phyloP scores from a whole-genome alignment of 2,329 filamentous ascomycete genomes.

The Arthrobotrys conoides region DNA sequence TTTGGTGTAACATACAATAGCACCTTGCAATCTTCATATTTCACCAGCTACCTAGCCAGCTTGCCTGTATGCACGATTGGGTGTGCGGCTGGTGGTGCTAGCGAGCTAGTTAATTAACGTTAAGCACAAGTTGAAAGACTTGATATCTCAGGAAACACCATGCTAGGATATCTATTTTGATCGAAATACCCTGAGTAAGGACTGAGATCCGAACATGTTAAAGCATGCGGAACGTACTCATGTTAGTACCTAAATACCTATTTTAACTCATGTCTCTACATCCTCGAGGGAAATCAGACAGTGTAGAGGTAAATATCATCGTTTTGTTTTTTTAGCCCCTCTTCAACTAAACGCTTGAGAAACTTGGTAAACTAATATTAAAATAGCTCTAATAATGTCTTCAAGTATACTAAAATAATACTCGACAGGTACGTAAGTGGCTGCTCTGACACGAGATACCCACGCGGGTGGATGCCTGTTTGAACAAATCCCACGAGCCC shows the following conservation, averaged over 20 bases:
- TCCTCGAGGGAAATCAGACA: no score
- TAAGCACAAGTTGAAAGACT: not conserved
- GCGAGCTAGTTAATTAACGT: no score
- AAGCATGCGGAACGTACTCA: no score
- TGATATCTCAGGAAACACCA: not conserved
- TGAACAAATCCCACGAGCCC: slow-evolving; percentile 4
- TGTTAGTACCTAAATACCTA: no score
- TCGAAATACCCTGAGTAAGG: not conserved
- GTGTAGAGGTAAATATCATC: no score
- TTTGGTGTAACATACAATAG: not conserved
- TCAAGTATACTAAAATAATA: no score
- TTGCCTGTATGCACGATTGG: not conserved
- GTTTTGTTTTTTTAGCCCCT: no score
- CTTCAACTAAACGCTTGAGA: no score
- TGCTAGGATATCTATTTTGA: not conserved
- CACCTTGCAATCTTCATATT: not conserved
- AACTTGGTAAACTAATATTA: no score
- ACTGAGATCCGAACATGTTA: not conserved
- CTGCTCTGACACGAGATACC: slow-evolving; percentile 4
- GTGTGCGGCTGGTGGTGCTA: not conserved
- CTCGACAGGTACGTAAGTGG: not conserved
- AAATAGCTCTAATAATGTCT: no score
- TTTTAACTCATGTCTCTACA: no score
- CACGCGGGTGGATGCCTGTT: not conserved
- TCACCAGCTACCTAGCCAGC: not conserved